Percentiles rank a stretch among this genome's conserved stretches.
These are phyloP conservation scores for Aspergillus bridgeri DNA, from an alignment of 495 filamentous ascomycete genomes.

Conservation along the genomic window DNA sequence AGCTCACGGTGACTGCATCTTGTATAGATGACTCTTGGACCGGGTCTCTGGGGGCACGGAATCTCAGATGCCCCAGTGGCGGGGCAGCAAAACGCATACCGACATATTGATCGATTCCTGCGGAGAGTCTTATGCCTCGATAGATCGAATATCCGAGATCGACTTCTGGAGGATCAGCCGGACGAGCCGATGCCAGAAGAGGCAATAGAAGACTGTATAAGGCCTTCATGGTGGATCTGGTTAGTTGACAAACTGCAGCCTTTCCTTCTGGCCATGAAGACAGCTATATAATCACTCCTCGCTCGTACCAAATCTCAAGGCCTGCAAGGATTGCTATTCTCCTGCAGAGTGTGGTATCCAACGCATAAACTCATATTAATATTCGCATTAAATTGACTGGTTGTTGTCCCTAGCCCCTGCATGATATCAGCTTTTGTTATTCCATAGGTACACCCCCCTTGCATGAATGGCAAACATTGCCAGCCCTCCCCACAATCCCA, in stretches of 20 bases:
- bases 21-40: slow-evolving; percentile 25
- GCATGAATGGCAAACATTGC: background rate
- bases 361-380: background rate
- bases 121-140: slow-evolving; percentile 27
- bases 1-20: slow-evolving; percentile 36
- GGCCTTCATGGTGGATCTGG: background rate
- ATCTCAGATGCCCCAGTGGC: slow-evolving; percentile 51
- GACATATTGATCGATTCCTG: slow-evolving; percentile 54
- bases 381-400: background rate
- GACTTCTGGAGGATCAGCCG: slow-evolving; percentile 14
- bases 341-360: background rate
- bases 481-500: background rate
- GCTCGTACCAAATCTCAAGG: background rate
- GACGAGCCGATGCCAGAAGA: background rate
- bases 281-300: background rate
- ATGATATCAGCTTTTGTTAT: background rate
- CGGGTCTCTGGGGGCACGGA: slow-evolving; percentile 52
- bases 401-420: background rate
- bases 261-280: background rate
- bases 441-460: background rate
- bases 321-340: background rate
- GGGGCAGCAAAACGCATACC: slow-evolving; percentile 59
- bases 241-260: background rate
- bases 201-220: background rate
- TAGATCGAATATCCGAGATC: slow-evolving; percentile 41